Conservation (phyloP, 768 basidiomycete genomes). For the Crucibulum laeve region DNA sequence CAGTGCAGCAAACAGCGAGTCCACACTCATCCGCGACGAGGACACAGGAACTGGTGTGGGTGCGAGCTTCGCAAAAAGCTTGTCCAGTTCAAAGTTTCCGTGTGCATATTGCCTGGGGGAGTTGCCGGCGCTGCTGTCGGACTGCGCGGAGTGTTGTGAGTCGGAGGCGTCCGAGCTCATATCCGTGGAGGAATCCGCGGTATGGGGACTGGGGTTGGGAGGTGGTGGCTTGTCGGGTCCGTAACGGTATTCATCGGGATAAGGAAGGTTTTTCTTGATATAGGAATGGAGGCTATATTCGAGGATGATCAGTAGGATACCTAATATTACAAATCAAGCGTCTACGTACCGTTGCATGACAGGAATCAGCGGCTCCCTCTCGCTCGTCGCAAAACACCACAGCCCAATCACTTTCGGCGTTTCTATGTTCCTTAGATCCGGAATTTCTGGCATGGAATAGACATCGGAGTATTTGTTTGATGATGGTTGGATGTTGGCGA, state of each 20-base stretch:
- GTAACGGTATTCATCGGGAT: slow-evolving; percentile 70
- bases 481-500: slow-evolving; percentile 27
- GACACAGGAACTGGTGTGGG: slow-evolving; percentile 18
- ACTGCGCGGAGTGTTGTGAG: slow-evolving; percentile 4
- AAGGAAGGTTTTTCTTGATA: slow-evolving; percentile 60
- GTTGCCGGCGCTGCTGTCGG: slow-evolving; percentile 13
- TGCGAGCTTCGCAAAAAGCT: slow-evolving; percentile 40
- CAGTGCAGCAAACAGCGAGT: slow-evolving; percentile 42
- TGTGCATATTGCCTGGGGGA: not conserved
- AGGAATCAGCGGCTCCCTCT: slow-evolving; percentile 67
- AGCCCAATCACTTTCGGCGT: slow-evolving; percentile 57
- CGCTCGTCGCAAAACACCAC: slow-evolving; percentile 71
- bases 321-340: slow-evolving; percentile 1
- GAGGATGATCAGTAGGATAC: not conserved
- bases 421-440: slow-evolving; percentile 50
- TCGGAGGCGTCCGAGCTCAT: slow-evolving; percentile 7
- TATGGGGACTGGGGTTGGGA: slow-evolving; percentile 35
- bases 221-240: slow-evolving; percentile 65
- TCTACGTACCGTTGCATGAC: slow-evolving; percentile 64
- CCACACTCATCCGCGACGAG: slow-evolving; percentile 37
- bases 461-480: slow-evolving; percentile 45
- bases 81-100: slow-evolving; percentile 35
- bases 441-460: slow-evolving; percentile 42
- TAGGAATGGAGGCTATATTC: slow-evolving; percentile 54
- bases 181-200: slow-evolving; percentile 19